A percentile compares a stretch with the other conserved stretches of the same genome.
Evolutionary conservation across 495 filamentous ascomycete species (phyloP).

Genomic region (Hypoxylon trugodes): DNA sequence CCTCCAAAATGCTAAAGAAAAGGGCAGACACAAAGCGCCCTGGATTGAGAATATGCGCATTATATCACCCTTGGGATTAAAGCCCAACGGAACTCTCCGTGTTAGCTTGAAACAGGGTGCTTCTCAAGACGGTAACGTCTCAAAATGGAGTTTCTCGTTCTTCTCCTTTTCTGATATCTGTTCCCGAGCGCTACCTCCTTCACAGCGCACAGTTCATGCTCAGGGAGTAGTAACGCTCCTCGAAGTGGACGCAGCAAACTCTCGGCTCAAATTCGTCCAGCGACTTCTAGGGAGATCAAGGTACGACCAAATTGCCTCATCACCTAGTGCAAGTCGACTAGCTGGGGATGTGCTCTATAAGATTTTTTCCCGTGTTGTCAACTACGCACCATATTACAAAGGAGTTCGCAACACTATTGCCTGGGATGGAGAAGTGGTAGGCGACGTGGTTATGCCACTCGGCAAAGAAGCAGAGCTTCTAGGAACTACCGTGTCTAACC

Average conservation of each 20-base stretch:
- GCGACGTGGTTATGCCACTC: conserved; percentile 36
- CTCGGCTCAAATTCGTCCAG: conserved; percentile 14
- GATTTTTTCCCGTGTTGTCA: conserved; percentile 41
- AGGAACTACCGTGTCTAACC: conserved; percentile 1
- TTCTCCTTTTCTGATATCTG: conserved; percentile 1
- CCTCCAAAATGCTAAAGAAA: not conserved
- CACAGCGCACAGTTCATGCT: conserved; percentile 16
- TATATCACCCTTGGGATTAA: conserved; percentile 9
- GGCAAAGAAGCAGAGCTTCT: conserved; percentile 13
- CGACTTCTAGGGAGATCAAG: conserved; percentile 12
- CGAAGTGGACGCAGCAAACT: not conserved
- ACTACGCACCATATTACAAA: conserved; percentile 49
- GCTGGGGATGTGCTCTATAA: conserved; percentile 46
- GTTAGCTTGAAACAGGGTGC: conserved; percentile 12
- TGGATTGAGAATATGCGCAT: conserved; percentile 20
- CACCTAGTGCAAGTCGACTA: conserved; percentile 7
- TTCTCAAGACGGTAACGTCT: not conserved
- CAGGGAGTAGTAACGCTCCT: conserved; percentile 15
- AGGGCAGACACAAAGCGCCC: conserved; percentile 5
- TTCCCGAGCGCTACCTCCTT: not conserved
- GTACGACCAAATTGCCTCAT: conserved; percentile 19
- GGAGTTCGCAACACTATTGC: conserved; percentile 47
- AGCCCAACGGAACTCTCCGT: conserved; percentile 8
- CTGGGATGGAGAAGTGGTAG: conserved; percentile 42
- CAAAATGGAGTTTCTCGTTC: conserved; percentile 18